Percentiles rank a stretch among this genome's conserved stretches.
phyloP scores from a whole-genome alignment of 345 rosid genomes.

The Rubroshorea leprosula region DNA sequence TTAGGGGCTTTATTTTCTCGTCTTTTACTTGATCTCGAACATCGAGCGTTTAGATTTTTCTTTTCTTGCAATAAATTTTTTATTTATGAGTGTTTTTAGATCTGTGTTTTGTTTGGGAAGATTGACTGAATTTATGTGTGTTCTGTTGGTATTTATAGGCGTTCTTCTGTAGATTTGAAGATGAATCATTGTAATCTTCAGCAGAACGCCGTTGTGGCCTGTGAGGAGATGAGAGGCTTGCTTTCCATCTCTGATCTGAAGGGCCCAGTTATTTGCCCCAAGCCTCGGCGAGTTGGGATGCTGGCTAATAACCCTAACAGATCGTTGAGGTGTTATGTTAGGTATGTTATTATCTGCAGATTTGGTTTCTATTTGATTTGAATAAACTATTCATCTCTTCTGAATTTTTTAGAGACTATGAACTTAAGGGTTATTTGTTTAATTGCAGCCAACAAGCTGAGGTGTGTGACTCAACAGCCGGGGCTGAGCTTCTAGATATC shows the following conservation, averaged over 20 bases:
- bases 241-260: conserved; percentile 37
- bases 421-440: background rate
- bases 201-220: conserved; percentile 58
- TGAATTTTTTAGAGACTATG: background rate
- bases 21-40: background rate
- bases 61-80: background rate
- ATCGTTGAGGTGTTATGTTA: conserved; percentile 45
- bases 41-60: background rate
- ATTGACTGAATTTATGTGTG: background rate
- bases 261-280: conserved; percentile 76
- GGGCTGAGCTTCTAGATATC: conserved; percentile 79
- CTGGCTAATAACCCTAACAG: conserved; percentile 32
- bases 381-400: background rate
- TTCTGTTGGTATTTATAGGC: conserved; percentile 23
- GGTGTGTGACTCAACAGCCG: conserved; percentile 48
- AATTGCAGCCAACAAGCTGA: conserved; percentile 53
- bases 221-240: conserved; percentile 49
- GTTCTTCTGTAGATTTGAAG: conserved; percentile 47
- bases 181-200: conserved; percentile 74
- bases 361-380: background rate
- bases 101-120: background rate
- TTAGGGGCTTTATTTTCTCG: background rate
- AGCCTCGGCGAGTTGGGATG: conserved; percentile 65
- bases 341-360: conserved; percentile 30
- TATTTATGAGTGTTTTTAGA: background rate